phyloP scores from a whole-genome alignment of 495 filamentous ascomycete species.

The Pyronema domesticum region DNA sequence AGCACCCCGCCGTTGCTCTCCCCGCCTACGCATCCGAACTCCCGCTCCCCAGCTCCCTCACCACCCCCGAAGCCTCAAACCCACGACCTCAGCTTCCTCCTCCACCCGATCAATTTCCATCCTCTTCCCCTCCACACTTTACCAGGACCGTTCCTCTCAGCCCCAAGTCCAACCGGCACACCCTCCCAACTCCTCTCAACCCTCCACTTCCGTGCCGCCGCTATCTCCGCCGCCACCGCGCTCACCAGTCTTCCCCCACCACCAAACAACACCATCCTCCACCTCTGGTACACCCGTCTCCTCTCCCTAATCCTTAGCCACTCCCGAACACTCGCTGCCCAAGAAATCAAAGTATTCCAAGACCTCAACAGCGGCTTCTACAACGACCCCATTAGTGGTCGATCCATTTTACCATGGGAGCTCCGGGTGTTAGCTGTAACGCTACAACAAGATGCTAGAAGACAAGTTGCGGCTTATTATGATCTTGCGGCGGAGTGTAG shows the following conservation, averaged over 20 bases:
- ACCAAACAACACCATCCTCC: slow-evolving; percentile 42
- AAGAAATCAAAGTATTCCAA: slow-evolving; percentile 68
- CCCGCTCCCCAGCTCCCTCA: slow-evolving; percentile 26
- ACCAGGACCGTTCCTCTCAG: slow-evolving; percentile 42
- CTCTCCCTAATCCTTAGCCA: slow-evolving; percentile 55
- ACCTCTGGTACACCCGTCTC: slow-evolving; percentile 63
- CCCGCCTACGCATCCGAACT: slow-evolving; percentile 8
- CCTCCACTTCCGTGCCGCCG: slow-evolving; percentile 33
- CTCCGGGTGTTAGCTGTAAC: slow-evolving; percentile 64
- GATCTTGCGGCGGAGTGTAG: slow-evolving; percentile 67
- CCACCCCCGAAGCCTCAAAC: slow-evolving; percentile 24
- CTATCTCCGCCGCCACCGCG: slow-evolving; percentile 4
- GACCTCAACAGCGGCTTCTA: slow-evolving; percentile 61
- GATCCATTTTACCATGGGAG: slow-evolving; percentile 68
- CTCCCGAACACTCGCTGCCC: slow-evolving; percentile 49
- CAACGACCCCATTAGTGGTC: slow-evolving; percentile 30
- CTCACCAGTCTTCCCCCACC: slow-evolving; percentile 12
- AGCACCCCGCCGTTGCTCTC: slow-evolving; percentile 2
- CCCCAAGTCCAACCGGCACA: slow-evolving; percentile 30
- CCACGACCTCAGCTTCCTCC: slow-evolving; percentile 65
- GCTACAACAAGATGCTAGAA: slow-evolving; percentile 61
- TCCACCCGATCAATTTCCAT: slow-evolving; percentile 65
- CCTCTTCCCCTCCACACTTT: slow-evolving; percentile 48
- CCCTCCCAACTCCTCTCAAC: slow-evolving; percentile 37
- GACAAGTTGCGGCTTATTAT: slow-evolving; percentile 74